Conservation (phyloP, 225 moss, liverwort and hornwort genomes). For the Rhytidiadelphus loreus region DNA sequence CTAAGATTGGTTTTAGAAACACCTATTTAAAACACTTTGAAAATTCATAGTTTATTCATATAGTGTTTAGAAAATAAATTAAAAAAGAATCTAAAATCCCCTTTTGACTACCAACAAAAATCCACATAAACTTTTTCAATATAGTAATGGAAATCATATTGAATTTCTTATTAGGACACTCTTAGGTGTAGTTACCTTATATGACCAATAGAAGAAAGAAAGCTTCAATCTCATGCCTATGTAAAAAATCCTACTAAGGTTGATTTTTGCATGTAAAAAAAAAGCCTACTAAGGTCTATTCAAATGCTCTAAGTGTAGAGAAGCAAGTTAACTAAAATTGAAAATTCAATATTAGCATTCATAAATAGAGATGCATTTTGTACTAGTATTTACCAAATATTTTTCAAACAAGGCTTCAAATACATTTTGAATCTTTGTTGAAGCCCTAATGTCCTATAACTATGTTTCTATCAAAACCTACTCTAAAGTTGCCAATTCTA, state of each 20-base stretch:
- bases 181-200: too few species aligned
- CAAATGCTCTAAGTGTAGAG: neutral
- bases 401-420: too few species aligned
- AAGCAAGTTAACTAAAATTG: neutral
- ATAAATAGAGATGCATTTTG: too few species aligned
- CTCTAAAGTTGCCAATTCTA: too few species aligned
- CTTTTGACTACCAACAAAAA: neutral
- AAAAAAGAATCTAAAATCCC: accelerated
- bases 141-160: neutral
- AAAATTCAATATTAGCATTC: neutral
- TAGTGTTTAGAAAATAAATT: neutral
- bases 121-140: too few species aligned
- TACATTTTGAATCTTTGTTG: too few species aligned
- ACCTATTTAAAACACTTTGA: neutral
- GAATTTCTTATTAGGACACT: neutral
- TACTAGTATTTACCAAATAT: neutral
- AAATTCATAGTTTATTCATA: neutral
- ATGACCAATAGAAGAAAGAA: neutral
- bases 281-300: neutral
- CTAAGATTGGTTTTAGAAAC: neutral
- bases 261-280: neutral
- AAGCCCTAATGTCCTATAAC: too few species aligned
- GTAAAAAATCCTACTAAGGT: neutral
- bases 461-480: too few species aligned
- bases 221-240: neutral